Base-by-base conservation (phyloP, 1,139 yeast genomes). In the Yamadazyma sp. region DNA sequence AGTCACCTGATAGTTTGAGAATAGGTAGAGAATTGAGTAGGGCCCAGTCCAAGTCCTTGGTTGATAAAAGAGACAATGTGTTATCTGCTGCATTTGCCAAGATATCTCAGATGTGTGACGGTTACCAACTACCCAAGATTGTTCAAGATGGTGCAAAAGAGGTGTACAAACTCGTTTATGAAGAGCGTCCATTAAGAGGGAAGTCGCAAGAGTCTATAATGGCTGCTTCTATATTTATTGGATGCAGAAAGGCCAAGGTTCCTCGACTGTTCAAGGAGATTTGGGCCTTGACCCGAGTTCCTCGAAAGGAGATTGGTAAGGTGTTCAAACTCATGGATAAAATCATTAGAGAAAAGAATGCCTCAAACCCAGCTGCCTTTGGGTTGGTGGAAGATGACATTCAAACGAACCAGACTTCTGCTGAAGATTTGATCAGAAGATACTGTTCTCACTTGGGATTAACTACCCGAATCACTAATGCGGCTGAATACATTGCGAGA, bases 61-160 rank as follows among this genome's bases (percentile, higher is more conserved):
- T 86, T 33, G 97, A 90, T 61, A 83, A 80, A 60, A 87, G 82
- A 59, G 97, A 92, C 54, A 85, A 85, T 50, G 95, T 87, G 27
- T 71, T 92, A 38, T 87, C 89, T 43, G 80, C 92, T 1, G 97
- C 97, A 1, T 92, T 86, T 64, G 82, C 95, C 23, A 86, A 84
- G 59, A 89, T 92, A 27, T 82, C 96, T 1, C 95, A 89, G 66
- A 86, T 92, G 87, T 92, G 97, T 62, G 98, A 92, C 57, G 97
- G 97, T 12, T 94, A 88, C 50, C 94, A 89, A 58, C 67, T 92
- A 42, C 97, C 98, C 3, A 85, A 86, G 56, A 87, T 92, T 47
- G 97, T 92, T 8, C 96, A 89, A 58, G 98, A 92, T 63, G 95
- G 96, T 48, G 97, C 97, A 23, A 92, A 92, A 59, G 97, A 92